These are phyloP conservation scores for Pholiota adiposa DNA, from an alignment of 1,284 basidiomycete genomes.

Conservation along the genomic window DNA sequence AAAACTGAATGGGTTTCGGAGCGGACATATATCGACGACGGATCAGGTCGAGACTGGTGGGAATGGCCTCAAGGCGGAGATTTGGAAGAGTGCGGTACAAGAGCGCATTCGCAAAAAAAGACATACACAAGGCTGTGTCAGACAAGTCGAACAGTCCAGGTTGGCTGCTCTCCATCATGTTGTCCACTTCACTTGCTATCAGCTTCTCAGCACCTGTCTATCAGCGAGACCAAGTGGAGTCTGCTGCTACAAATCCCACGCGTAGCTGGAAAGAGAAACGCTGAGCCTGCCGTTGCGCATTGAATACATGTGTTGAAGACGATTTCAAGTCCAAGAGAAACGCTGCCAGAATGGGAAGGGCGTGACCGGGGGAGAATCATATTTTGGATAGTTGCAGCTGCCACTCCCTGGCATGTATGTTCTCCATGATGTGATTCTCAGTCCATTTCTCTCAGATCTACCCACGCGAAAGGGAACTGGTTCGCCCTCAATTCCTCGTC, in stretches of 20 bases:
- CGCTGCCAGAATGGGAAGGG: background rate
- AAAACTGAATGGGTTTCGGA: conserved; percentile 1
- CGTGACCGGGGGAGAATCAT: conserved; percentile 5
- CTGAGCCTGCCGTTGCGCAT: background rate
- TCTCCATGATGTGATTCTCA: conserved; percentile 13
- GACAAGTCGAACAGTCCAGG: background rate
- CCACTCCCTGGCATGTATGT: conserved; percentile 20
- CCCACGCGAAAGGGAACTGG: conserved; percentile 9
- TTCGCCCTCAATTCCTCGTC: background rate
- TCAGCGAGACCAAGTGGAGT: background rate
- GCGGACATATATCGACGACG: conserved; percentile 9
- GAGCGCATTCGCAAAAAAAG: conserved; percentile 7
- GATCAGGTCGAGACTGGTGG: no score
- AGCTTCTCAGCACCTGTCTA: background rate
- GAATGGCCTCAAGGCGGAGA: conserved; percentile 9
- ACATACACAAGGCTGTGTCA: background rate
- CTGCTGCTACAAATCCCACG: background rate
- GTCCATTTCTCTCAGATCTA: conserved; percentile 14
- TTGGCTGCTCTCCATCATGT: conserved; percentile 8
- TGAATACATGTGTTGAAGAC: background rate
- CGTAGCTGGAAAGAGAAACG: background rate
- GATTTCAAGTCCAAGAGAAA: background rate
- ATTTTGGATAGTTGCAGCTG: conserved; percentile 15
- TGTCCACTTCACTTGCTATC: background rate
- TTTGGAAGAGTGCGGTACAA: conserved; percentile 10